Base-by-base conservation (phyloP, 129 eudicot species). In the Flaveria brownii region DNA sequence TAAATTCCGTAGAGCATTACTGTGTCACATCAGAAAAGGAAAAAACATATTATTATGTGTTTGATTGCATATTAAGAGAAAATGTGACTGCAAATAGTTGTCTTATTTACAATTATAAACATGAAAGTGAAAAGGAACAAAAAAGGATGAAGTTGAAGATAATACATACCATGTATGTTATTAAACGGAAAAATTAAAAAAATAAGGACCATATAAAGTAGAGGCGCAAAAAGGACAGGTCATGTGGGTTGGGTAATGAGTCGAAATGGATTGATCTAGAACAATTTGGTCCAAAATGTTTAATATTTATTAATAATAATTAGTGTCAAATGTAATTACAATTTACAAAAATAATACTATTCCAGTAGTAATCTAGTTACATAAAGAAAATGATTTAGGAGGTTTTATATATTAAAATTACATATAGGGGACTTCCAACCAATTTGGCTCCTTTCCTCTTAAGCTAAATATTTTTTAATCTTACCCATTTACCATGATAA, bases 1-100 rank as follows among this genome's bases (percentile, higher is more conserved):
- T 71, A 95, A 78, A 78, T 75, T 87, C 63, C 73, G 83, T 78
- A 95, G 90, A 80, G 90, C 81, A 69, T 60, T 83, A 84, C 99
- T 95, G 81, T 73, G 79, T 36, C 60, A 42, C 71, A 82, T 72
- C 56, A 50, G 26, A 68, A 55, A 79, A 30, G 77, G 13, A 26
- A 17, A 47, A 14, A 56, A 42, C 22, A 63, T 49, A 13, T 46
- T 26, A 16, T 33, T 63, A 33, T 64, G 64, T 11, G 22, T 51
- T 50, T 33, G 28, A 65, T 36, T 36, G 30, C 72, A 49, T 63
- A 75, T 46, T 18, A 26, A 64, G 61, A 75, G 22, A 75, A 26
- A 75, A 26, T 54, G 71, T 64, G 63, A 75, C 15, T 28, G 62
- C 36, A 64, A 6, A 47, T 11, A 66, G 55, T 67, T 47, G 26